Conservation (phyloP, 1,284 basidiomycete species). For the Ganoderma leucocontextum region DNA sequence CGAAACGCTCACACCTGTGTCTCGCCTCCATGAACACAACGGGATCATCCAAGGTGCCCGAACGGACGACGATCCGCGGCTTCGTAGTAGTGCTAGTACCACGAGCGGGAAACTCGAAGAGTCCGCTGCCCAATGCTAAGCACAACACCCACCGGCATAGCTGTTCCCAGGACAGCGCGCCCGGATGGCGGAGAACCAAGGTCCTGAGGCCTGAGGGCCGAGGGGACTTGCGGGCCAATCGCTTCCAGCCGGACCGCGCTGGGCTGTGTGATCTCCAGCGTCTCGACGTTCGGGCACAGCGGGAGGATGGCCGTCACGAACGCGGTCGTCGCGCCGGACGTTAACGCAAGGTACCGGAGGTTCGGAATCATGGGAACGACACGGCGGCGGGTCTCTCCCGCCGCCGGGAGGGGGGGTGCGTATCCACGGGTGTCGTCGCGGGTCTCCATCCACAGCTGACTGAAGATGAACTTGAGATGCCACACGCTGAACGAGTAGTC, state of each 20-base stretch:
- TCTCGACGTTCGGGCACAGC: slow-evolving; percentile 38
- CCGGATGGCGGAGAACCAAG: slow-evolving; percentile 32
- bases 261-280: slow-evolving; percentile 35
- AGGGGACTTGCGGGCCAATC: slow-evolving; percentile 6
- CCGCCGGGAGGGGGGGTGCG: no score
- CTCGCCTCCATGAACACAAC: slow-evolving; percentile 18
- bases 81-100: background rate
- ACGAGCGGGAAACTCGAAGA: slow-evolving; percentile 12
- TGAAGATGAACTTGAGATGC: no score
- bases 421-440: no score
- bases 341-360: slow-evolving; percentile 37
- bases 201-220: no score
- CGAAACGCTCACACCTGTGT: slow-evolving; percentile 22
- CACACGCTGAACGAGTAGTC: slow-evolving; percentile 36
- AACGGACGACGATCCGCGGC: slow-evolving; percentile 26
- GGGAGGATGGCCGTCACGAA: slow-evolving; percentile 40
- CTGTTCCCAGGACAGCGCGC: slow-evolving; percentile 20
- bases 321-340: slow-evolving; percentile 36
- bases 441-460: no score
- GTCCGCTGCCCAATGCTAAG: slow-evolving; percentile 25
- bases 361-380: background rate
- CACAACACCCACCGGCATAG: slow-evolving; percentile 17
- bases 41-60: slow-evolving; percentile 26
- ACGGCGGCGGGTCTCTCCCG: no score
- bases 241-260: slow-evolving; percentile 23